A percentile compares a stretch with the other conserved stretches of the same genome.
Evolutionary conservation across 2,329 filamentous ascomycete species (phyloP).

Genomic region (Nemania sp.): DNA sequence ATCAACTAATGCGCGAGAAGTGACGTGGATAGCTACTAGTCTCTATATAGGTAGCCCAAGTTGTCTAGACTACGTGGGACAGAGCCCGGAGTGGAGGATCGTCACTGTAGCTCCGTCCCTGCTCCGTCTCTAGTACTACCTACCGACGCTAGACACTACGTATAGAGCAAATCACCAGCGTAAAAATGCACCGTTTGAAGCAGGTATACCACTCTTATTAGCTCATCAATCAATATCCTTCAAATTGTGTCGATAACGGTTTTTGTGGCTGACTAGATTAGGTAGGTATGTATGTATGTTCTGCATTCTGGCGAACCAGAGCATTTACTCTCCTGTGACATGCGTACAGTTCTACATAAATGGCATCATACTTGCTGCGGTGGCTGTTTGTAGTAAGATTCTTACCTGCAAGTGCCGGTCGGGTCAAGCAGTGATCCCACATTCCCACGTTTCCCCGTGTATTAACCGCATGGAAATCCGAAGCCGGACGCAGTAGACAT

Average conservation of each 20-base stretch:
- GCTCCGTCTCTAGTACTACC: not conserved
- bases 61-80: not conserved
- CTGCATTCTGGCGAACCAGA: no score
- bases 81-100: not conserved
- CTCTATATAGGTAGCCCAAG: not conserved
- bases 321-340: no score
- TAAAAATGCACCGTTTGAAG: no score
- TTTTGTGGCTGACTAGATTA: no score
- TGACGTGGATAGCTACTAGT: constrained; percentile 22
- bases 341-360: not conserved
- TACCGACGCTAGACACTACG: not conserved
- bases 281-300: no score
- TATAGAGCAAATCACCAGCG: no score
- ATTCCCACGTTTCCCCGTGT: not conserved
- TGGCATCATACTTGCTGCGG: not conserved
- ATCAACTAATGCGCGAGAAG: constrained; percentile 5
- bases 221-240: no score
- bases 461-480: not conserved
- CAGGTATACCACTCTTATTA: no score
- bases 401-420: not conserved
- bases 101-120: not conserved
- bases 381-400: not conserved
- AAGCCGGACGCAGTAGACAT: not conserved
- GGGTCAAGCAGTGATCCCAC: not conserved
- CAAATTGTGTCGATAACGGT: no score